Conservation (phyloP, 257 asterid species). For the Solanum phureja region DNA sequence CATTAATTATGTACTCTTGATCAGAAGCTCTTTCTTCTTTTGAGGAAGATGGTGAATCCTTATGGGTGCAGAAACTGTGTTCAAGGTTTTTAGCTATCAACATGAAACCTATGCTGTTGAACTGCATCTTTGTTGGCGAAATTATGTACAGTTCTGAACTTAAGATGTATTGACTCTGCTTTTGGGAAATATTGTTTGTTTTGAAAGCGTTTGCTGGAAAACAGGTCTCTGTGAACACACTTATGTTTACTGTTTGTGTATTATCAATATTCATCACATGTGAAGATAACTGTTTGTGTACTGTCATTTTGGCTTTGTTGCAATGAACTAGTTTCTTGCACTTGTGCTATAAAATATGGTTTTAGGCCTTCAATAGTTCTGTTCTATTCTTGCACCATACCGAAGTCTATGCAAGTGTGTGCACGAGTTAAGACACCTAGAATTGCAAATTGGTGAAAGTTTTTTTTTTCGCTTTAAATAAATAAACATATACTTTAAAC, state of each 20-base stretch:
- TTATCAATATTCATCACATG: neutral
- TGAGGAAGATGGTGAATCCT: conserved; percentile 45
- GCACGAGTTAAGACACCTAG: neutral
- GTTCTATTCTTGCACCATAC: neutral
- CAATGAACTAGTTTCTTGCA: neutral
- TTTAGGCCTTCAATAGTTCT: neutral
- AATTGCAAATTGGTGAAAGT: neutral
- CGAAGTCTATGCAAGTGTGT: neutral
- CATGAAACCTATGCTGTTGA: neutral
- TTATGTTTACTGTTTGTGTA: neutral
- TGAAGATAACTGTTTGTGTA: neutral
- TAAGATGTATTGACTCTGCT: neutral
- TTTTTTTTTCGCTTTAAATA: neutral
- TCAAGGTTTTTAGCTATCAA: neutral
- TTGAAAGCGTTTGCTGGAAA: neutral
- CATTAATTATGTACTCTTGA: conserved; percentile 14
- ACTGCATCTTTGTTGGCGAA: neutral
- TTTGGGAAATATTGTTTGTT: neutral
- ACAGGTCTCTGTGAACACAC: neutral
- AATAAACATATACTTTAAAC: neutral
- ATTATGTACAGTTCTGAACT: neutral
- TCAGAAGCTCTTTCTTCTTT: conserved; percentile 62
- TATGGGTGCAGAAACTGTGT: neutral
- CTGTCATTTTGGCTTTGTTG: neutral
- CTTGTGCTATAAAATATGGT: neutral